A percentile compares a stretch with the other conserved stretches of the same genome.
Evolutionary conservation across 805 yeast genomes (phyloP).

Genomic region (Ogataea trehaloabstinens): DNA sequence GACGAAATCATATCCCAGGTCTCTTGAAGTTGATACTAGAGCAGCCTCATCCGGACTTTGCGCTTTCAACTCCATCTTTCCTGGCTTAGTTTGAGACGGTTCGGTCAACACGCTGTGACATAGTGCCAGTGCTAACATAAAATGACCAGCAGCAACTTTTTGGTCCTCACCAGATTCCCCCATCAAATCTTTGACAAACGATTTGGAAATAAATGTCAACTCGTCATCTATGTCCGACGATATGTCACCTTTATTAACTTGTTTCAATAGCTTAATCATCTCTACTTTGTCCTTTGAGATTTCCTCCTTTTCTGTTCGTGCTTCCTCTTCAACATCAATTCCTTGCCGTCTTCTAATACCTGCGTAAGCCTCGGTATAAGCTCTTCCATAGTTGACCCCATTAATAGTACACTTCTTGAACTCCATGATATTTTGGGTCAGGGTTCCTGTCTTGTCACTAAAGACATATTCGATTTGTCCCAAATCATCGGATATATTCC

Average conservation of each 20-base stretch:
- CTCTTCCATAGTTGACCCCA: conserved; percentile 71
- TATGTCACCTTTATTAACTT: conserved; percentile 32
- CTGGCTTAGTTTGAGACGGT: conserved; percentile 58
- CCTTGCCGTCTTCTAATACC: conserved; percentile 80
- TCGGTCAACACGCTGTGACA: conserved; percentile 81
- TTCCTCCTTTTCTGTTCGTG: conserved; percentile 46
- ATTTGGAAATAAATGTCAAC: conserved; percentile 66
- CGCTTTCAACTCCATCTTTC: conserved; percentile 58
- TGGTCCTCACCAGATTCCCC: conserved; percentile 53
- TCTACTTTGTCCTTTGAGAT: conserved; percentile 55
- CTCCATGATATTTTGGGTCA: conserved; percentile 84
- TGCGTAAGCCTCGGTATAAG: conserved; percentile 80
- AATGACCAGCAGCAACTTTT: conserved; percentile 61
- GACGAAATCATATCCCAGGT: conserved; percentile 66
- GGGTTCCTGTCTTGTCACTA: conserved; percentile 82
- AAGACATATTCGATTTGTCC: conserved; percentile 85
- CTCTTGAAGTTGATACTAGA: conserved; percentile 76
- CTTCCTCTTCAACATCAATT: conserved; percentile 64
- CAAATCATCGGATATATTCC: conserved; percentile 83
- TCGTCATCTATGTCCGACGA: conserved; percentile 48
- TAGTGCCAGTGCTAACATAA: conserved; percentile 71
- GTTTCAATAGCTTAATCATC: conserved; percentile 52
- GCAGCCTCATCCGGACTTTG: conserved; percentile 91
- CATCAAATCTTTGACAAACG: conserved; percentile 59
- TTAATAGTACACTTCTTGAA: conserved; percentile 76